phyloP scores from a whole-genome alignment of 2,329 filamentous ascomycete species.

The Polychaeton citri region DNA sequence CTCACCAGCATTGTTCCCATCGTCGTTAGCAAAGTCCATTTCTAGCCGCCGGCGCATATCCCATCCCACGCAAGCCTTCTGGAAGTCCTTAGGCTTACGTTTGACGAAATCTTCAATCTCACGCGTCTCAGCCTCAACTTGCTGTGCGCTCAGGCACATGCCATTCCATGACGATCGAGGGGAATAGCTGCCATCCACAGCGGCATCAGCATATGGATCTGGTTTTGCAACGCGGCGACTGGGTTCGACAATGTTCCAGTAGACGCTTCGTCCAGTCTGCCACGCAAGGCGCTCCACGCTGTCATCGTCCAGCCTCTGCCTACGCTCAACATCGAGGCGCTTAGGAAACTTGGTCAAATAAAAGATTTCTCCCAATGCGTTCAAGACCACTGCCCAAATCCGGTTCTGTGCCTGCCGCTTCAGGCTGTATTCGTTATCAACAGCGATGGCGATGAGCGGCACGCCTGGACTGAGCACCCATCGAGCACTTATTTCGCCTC shows the following conservation, averaged over 20 bases:
- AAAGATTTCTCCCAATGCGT: constrained; percentile 83
- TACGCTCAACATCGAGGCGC: constrained; percentile 37
- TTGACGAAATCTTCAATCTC: constrained; percentile 68
- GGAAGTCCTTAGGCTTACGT: constrained; percentile 65
- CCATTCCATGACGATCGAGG: constrained; percentile 63
- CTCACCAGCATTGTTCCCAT: constrained; percentile 65
- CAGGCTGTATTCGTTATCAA: constrained; percentile 70
- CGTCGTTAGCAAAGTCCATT: constrained; percentile 78
- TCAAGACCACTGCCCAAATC: constrained; percentile 85
- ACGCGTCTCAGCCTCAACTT: constrained; percentile 61
- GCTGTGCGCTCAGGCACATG: constrained; percentile 56
- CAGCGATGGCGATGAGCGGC: constrained; percentile 68
- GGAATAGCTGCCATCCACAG: constrained; percentile 59
- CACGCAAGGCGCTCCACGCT: constrained; percentile 54
- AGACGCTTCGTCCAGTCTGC: constrained; percentile 63
- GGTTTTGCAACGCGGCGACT: constrained; percentile 59
- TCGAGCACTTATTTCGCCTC: constrained; percentile 70
- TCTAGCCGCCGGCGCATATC: constrained; percentile 78
- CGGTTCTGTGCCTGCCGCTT: constrained; percentile 57
- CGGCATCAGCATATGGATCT: constrained; percentile 59
- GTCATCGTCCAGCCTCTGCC: constrained; percentile 37
- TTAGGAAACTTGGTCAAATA: constrained; percentile 63
- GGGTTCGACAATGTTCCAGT: constrained; percentile 68
- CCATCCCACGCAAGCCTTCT: constrained; percentile 69
- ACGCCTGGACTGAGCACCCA: constrained; percentile 90